Base-by-base conservation (phyloP, 768 basidiomycete species). In the Boletus sp. region DNA sequence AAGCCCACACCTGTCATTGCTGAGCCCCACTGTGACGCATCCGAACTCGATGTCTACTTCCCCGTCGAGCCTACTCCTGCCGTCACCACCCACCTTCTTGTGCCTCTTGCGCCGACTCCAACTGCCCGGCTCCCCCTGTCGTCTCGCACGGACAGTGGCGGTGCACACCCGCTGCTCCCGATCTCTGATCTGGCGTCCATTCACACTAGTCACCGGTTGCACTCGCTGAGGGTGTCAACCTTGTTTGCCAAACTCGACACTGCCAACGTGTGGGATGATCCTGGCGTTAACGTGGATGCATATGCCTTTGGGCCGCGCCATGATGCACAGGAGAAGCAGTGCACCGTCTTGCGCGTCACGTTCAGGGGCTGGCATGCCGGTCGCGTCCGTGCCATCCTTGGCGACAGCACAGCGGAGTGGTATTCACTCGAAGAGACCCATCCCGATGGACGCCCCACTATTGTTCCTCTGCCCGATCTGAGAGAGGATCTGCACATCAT, bases 101-200 rank as follows among this genome's bases (percentile, higher is more conserved):
- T 93, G 30, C 89, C 90, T 49, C 80, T 93, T 54, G 85, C 85
- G 0, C 89, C 90, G 1, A 87, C 86, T 2, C 85, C 89, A 8
- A 82, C 83, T 0, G 67, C 77, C 5, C 83, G 84, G n/a, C 67
- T 82, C 10, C 89, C 88, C 4, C 75, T 91, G 48, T 72, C 72
- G 46, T 65, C 64, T 11, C 57, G 60, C 21, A 13, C 52, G 4
- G 55, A 52, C 8, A 42, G 59, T 30, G 59, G 59, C 8, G 23
- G 43, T 15, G 56, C 57, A 14, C 70, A 72, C 43, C 64, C 64
- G 1, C 69, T 86, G 13, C 75, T 90, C 5, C 85, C 86, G 0
- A 66, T 88, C 5, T 67, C 80, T 11, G 67, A 77, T 7, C 62
- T 91, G 27, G 75, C 75, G 1, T 67, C 74, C 5, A 67, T 85